Base-by-base conservation (phyloP, 257 asterid genomes). In the Solanum sitiens region DNA sequence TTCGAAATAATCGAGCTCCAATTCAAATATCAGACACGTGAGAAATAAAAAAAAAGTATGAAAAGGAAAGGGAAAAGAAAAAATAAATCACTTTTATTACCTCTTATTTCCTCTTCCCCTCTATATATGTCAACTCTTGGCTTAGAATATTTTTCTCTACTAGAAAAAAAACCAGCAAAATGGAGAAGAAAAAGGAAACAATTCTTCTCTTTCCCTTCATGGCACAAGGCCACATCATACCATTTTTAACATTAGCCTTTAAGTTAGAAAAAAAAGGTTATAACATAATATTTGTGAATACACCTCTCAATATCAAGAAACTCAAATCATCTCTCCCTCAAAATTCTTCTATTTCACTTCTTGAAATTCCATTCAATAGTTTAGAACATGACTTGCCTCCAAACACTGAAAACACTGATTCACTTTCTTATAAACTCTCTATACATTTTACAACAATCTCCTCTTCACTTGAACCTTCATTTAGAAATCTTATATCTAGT, bases 301-400 rank as follows among this genome's bases (percentile, higher is more conserved):
- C 93, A 32, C 91, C 95, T 30, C 88, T 88, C 61, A 93, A 92
- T 88, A 83, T 93, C 89, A 89, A 88, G 74, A 92, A 91, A 86
- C 94, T 94, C 87, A 84, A 73, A 7, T 27, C 47, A 25, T 88
- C 90, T 0, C 71, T 93, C 70, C 92, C 91, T 35, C 47, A 85
- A 42, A 84, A 47, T 20, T 61, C 87, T 45, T 30, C 91, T 76
- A 90, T 94, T 27, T 73, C 88, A 23, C 91, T 94, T 45, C 44
- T 87, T 75, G 90, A 92, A 44, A 91, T 94, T 85, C 96, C 95
- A 13, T 94, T 92, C 91, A 82, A 90, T 82, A 63, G 91, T 83
- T 50, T 93, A 25, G 94, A 92, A 3, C 93, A 94, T 40, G 94
- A 93, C 61, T 92, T 94, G 25, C 96, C 95, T 1, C 93, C 94